Evolutionary conservation across 495 filamentous ascomycete genomes (phyloP).

Genomic region (Usnea hakonensis): DNA sequence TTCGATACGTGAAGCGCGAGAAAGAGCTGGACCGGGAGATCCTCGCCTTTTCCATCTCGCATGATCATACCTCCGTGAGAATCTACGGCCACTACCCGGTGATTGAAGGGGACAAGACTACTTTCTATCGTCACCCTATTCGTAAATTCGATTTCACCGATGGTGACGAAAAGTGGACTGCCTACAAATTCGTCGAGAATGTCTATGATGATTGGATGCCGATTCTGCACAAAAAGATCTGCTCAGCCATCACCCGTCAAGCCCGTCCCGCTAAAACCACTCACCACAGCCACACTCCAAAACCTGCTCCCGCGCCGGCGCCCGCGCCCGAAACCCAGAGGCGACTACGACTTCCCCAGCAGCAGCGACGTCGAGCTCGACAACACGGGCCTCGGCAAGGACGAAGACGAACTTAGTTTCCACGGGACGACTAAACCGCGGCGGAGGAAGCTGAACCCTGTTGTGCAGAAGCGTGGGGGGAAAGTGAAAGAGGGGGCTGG

Average conservation of each 20-base stretch:
- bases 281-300: conserved; percentile 24
- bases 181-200: no score
- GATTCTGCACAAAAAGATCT: no score
- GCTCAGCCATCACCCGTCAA: conserved; percentile 6
- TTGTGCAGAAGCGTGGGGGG: neutral
- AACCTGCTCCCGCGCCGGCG: conserved; percentile 27
- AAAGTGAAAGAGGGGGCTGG: conserved; percentile 9
- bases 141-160: no score
- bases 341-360: conserved; percentile 21
- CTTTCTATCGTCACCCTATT: no score
- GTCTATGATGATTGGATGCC: no score
- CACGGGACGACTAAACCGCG: conserved; percentile 14
- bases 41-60: no score
- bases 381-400: conserved; percentile 14
- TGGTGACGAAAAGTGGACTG: no score
- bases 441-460: conserved; percentile 4
- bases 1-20: no score
- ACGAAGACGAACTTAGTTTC: conserved; percentile 24
- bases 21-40: no score
- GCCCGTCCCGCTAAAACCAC: conserved; percentile 13
- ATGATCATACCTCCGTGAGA: no score
- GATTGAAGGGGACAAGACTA: no score
- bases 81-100: no score
- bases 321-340: conserved; percentile 4
- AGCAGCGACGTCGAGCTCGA: conserved; percentile 24